phyloP scores from a whole-genome alignment of 768 basidiomycete genomes.

The Lactarius trivialis region DNA sequence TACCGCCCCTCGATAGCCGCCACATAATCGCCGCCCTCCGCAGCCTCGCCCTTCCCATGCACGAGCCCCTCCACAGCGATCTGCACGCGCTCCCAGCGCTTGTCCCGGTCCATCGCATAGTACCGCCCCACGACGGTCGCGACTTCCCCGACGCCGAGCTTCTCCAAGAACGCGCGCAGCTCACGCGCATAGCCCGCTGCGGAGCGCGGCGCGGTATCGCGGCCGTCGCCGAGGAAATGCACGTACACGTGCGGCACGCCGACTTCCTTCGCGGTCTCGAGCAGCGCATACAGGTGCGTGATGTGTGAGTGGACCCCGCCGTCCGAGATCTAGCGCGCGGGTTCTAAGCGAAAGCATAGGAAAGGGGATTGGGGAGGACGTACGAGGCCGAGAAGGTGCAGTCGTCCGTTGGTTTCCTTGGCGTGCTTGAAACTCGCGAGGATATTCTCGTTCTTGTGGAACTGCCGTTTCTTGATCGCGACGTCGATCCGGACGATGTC shows the following conservation, averaged over 20 bases:
- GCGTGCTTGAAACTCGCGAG: conserved; percentile 69
- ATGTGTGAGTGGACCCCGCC: conserved; percentile 98
- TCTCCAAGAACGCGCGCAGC: conserved; percentile 67
- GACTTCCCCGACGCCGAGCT: conserved; percentile 73
- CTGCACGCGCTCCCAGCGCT: conserved; percentile 93
- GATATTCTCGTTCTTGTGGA: conserved; percentile 72
- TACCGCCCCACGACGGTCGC: conserved; percentile 86
- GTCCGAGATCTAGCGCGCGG: conserved; percentile 66
- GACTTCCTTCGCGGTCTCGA: conserved; percentile 83
- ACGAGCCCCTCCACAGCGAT: conserved; percentile 83
- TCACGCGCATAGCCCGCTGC: conserved; percentile 72
- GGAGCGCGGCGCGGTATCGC: conserved; percentile 87
- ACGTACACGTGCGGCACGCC: conserved; percentile 82
- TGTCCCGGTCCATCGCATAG: conserved; percentile 96
- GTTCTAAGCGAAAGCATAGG: not conserved
- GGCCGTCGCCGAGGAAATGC: conserved; percentile 93
- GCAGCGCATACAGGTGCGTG: conserved; percentile 79
- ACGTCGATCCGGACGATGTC: conserved; percentile 96
- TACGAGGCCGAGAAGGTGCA: conserved; percentile 88
- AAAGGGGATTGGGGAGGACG: conserved; percentile 8
- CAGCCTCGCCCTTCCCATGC: conserved; percentile 49
- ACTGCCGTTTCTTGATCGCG: conserved; percentile 80
- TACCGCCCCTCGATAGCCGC: conserved; percentile 69
- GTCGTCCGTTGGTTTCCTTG: conserved; percentile 72
- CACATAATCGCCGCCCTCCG: conserved; percentile 52